Base-by-base conservation (phyloP, 805 yeast genomes). In the Wickerhamiella sergipiensis region DNA sequence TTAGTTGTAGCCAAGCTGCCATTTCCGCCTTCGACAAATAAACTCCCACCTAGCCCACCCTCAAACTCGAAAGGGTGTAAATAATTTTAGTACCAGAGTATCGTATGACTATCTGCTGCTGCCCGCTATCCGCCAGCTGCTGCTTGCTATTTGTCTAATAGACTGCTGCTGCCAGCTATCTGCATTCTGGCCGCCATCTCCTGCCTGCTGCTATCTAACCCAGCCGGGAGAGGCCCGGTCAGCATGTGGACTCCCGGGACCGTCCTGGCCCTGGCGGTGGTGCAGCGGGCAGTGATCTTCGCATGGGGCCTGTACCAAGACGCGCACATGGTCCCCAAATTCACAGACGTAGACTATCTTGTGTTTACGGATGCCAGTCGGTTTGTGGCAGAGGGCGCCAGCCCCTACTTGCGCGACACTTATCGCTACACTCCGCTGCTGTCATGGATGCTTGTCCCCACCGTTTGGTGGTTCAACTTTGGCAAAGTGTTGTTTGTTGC, bases 321-420 rank as follows among this genome's bases (percentile, higher is more conserved):
- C 66, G 73, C 76, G 4, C 67, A 78, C 56, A 77, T 85, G 79
- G 78, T 79, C 10, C 83, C 89, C 18, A 82, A 83, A 55, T 92
- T 87, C 69, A 92, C 98, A 0, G 98, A 92, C 61, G 84, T 92
- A 47, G 98, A 92, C 66, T 92, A 92, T 67, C 72, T 79, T 63
- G 98, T 92, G 46, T 92, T 92, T 64, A 79, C 95, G 2, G 97
- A 92, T 69, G 97, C 98, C 8, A 79, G 97, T 1, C 67, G 71
- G 38, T 86, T 76, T 61, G 84, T 87, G 9, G 71, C 71, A 56
- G 77, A 79, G 2, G 73, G 72, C 1, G 46, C 57, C 23, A 81
- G 95, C 0, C 98, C 98, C 1, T 92, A 85, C 60, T 58, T 64
- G 19, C 71, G 98, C 55, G 95, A 83, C 51, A 92, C 98, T 0